Conservation (phyloP, 495 filamentous ascomycete genomes). For the Bacidia rubella region DNA sequence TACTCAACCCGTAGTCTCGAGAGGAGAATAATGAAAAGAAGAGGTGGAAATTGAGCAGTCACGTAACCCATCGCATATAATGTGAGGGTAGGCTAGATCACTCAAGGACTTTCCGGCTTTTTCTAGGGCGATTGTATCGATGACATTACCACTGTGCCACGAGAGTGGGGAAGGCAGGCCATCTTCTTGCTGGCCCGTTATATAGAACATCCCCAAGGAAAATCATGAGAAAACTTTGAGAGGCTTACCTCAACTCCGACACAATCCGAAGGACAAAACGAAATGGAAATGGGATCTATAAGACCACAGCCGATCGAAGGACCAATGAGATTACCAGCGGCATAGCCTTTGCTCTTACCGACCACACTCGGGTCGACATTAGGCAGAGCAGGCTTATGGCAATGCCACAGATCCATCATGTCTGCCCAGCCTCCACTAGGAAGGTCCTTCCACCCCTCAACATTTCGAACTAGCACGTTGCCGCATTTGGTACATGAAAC, state of each 20-base stretch:
- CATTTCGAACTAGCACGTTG: conserved; percentile 19
- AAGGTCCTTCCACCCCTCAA: conserved; percentile 70
- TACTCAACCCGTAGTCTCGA: conserved; percentile 4
- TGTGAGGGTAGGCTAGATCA: conserved; percentile 12
- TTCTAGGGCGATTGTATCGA: conserved; percentile 92
- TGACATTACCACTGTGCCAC: conserved; percentile 47
- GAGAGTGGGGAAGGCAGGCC: conserved; percentile 40
- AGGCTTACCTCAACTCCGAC: conserved; percentile 44
- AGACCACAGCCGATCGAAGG: conserved; percentile 54
- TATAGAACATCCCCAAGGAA: neutral
- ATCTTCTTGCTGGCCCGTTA: conserved; percentile 76
- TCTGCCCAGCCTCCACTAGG: conserved; percentile 97
- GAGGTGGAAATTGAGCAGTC: conserved; percentile 3
- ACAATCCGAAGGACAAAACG: conserved; percentile 55
- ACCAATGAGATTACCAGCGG: conserved; percentile 53
- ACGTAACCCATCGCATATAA: conserved; percentile 5
- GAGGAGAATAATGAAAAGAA: conserved; percentile 16
- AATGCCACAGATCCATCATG: conserved; percentile 99
- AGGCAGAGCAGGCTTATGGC: conserved; percentile 67
- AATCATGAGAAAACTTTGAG: neutral
- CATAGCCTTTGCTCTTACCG: conserved; percentile 50
- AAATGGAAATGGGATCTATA: conserved; percentile 64
- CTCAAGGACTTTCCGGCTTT: conserved; percentile 24
- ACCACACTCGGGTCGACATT: conserved; percentile 25
- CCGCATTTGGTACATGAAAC: conserved; percentile 54